Conservation (phyloP, 176 grass and related monocot genomes). For the Musa schizocarpa region DNA sequence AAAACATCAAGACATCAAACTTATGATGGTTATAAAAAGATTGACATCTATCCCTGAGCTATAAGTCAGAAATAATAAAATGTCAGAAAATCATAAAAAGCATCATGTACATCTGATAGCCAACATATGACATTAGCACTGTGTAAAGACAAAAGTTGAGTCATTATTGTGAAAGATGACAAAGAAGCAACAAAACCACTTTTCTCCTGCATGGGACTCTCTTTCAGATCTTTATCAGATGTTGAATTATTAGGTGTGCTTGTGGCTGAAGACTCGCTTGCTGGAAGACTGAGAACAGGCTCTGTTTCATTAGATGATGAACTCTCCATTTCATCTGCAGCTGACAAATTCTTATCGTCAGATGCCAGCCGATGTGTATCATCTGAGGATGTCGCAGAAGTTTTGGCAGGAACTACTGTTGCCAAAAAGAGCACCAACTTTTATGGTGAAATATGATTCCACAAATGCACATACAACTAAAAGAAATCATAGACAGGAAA, state of each 20-base stretch:
- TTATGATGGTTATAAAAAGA: neutral
- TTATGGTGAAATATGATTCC: conserved; percentile 1
- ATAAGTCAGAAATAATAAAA: neutral
- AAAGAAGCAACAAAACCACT: conserved; percentile 11
- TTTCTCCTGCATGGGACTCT: conserved; percentile 20
- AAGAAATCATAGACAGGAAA: conserved; percentile 16
- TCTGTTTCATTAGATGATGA: neutral
- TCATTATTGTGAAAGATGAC: neutral
- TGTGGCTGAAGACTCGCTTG: neutral
- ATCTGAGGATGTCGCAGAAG: neutral
- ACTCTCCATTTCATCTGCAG: neutral
- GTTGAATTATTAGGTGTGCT: neutral
- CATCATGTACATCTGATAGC: neutral
- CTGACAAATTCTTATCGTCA: neutral
- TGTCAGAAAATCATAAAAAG: neutral
- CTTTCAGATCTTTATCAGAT: neutral
- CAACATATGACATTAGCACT: neutral
- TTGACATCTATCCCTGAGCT: neutral
- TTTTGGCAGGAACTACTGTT: neutral
- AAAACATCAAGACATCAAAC: neutral
- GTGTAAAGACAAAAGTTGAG: neutral
- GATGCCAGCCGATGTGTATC: neutral
- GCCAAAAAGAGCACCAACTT: neutral
- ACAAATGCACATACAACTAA: neutral
- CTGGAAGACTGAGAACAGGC: neutral